Evolutionary conservation across 768 basidiomycete species (phyloP), one percentile per base, ranked within the genome.

Genomic region (Chalciporus chontae): DNA sequence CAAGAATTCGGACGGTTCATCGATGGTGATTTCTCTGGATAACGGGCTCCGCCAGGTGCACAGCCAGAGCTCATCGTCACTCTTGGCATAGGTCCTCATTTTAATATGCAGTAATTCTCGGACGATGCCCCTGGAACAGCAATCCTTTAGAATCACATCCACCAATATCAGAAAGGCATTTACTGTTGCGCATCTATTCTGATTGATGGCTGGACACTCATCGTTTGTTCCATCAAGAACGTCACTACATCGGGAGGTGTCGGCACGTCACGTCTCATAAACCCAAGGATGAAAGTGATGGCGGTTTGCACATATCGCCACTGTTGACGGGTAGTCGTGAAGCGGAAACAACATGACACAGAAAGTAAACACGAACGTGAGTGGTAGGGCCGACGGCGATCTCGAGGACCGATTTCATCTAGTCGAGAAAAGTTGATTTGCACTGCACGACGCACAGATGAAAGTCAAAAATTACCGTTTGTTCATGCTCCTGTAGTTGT

Each of bases 221-320:
- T 75, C 11, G 77, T 75, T 56, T 86, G 80, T 47, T 75, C 73
- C 57, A 87, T 70, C 64, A 91, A 80, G 63, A 90, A 84, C 52
- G 67, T 74, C 1, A 80, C 79, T 5, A 84, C 65, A 4, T 76
- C 76, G 13, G 83, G 70, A 3, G 78, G 64, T 15, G 79, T 73
- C 9, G 75, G 68, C 24, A 68, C 64, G 58, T 92, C 87, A 62
- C 87, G 74, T 58, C 84, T 77, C 47, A 90, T 71, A 26, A 90
- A 72, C 34, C 77, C 73, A 26, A 70, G 71, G 40, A 90, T 63
- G 60, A 87, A 84, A 29, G 76, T 77, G 26, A 75, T 66, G 8
- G 88, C 84, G 57, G 82, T 83, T 73, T 90, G 84, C 0, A 83
- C 74, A 65, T 91, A 91, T 70, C 88, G 76, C 89, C 89, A 91